These are phyloP conservation scores for Arthrobotrys iridis DNA, from an alignment of 2,329 filamentous ascomycete genomes.

Conservation along the genomic window DNA sequence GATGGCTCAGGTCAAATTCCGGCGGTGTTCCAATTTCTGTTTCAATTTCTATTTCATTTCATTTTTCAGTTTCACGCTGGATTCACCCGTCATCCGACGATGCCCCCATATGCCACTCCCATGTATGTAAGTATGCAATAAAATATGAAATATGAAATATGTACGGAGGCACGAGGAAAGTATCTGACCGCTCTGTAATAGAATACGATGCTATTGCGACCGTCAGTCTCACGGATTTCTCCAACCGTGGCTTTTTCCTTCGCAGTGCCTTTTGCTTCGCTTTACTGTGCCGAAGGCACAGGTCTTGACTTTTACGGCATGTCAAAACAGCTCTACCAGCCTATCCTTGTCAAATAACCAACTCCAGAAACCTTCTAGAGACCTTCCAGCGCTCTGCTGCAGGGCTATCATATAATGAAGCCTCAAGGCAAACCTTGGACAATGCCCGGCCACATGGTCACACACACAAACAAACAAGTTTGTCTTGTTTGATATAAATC, in stretches of 20 bases:
- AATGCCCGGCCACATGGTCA: conserved; percentile 30
- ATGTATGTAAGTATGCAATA: too few relatives aligned
- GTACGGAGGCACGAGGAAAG: background rate
- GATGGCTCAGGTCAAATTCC: background rate
- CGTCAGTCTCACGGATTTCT: background rate
- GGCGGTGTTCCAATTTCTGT: background rate
- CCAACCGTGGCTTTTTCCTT: conserved; percentile 12
- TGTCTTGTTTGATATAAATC: conserved; percentile 42
- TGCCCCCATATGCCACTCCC: background rate
- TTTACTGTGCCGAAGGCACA: conserved; percentile 30
- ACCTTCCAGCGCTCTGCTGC: conserved; percentile 43
- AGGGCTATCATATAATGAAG: conserved; percentile 9
- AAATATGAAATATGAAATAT: background rate
- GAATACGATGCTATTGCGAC: conserved; percentile 19
- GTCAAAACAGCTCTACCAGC: conserved; percentile 13
- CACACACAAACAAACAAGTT: conserved; percentile 42
- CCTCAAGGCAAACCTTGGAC: background rate
- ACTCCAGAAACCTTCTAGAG: conserved; percentile 52
- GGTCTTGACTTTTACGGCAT: conserved; percentile 16
- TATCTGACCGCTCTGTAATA: conserved; percentile 28
- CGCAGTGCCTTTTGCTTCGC: conserved; percentile 12
- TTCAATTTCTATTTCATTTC: background rate
- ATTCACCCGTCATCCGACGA: conserved; percentile 14
- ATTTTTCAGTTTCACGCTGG: conserved; percentile 9
- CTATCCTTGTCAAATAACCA: conserved; percentile 38